Evolutionary conservation across 352 stramenopile genomes (phyloP).

Genomic region (Pythium biforme): DNA sequence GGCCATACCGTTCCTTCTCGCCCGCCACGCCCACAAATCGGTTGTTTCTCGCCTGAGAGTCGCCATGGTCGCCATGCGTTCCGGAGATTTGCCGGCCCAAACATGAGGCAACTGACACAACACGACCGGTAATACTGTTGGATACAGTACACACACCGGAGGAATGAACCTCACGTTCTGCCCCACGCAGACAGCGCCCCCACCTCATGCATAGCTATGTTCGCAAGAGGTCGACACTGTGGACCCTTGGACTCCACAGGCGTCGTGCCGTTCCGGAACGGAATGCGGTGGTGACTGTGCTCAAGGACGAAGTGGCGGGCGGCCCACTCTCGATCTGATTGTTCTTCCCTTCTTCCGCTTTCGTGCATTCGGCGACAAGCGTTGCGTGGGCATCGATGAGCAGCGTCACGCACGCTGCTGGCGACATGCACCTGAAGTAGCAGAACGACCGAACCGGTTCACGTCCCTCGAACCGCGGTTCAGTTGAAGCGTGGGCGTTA

Average conservation of each 20-base stretch:
- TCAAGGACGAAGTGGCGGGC: background rate
- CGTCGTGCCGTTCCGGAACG: too few relatives aligned
- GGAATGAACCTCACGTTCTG: too few relatives aligned
- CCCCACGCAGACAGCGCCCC: too few relatives aligned
- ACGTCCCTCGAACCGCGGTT: background rate
- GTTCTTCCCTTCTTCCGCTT: background rate
- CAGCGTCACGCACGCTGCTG: background rate
- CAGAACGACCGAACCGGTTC: background rate
- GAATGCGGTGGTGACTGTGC: too few relatives aligned
- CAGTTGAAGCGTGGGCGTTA: conserved; percentile 14
- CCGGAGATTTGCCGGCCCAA: background rate
- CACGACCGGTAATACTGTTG: too few relatives aligned
- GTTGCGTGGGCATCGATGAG: background rate
- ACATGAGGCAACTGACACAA: too few relatives aligned
- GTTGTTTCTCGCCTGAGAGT: background rate
- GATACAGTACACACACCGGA: too few relatives aligned
- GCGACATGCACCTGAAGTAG: conserved; percentile 3
- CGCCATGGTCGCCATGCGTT: background rate
- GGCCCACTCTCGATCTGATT: background rate
- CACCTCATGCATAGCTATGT: too few relatives aligned
- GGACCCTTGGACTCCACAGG: too few relatives aligned
- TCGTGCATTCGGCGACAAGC: background rate
- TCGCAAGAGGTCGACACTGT: too few relatives aligned
- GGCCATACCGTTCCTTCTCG: background rate
- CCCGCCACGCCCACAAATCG: background rate